Evolutionary conservation across 1,139 yeast species (phyloP), one percentile per base, ranked within the genome.

Genomic region (Lodderomyces theae): DNA sequence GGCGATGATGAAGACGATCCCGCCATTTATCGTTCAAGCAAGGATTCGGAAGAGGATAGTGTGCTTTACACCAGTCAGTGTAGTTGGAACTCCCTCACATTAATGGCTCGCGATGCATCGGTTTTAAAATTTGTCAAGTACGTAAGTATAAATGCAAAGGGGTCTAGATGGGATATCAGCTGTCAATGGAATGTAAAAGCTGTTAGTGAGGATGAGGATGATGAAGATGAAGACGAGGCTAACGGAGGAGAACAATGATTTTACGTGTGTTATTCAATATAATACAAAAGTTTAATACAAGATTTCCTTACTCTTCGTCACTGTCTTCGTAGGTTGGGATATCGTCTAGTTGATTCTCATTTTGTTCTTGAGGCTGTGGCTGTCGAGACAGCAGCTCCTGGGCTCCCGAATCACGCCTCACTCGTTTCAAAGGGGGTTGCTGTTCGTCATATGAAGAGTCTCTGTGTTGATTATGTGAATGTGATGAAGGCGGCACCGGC

Each of bases 61-160:
- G 94, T 90, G 4, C 70, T 92, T 42, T 77, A 83, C 52, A 87
- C 92, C 40, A 77, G 82, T 38, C 88, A 85, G 53, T 94, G 97
- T 16, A 69, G 77, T 43, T 89, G 95, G 92, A 94, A 94, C 58
- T 77, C 80, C 19, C 66, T 92, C 43, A 77, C 80, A 17, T 63
- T 94, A 45, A 87, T 88, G 70, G 73, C 86, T 46, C 72, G 97
- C 52, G 98, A 92, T 56, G 80, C 86, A 5, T 78, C 82, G 37
- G 90, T 92, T 21, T 69, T 94, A 60, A 86, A 92, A 59, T 94
- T 94, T 61, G 82, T 92, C 49, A 94, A 94, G 60, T 94, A 92
- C 55, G 94, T 92, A 7, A 86, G 96, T 58, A 79, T 79, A 58
- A 80, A 80, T 51, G 97, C 97, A 6, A 81, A 80, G 47, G 96